Conservation (phyloP, 208 protist genomes). For the Trypanosoma cruzi region DNA sequence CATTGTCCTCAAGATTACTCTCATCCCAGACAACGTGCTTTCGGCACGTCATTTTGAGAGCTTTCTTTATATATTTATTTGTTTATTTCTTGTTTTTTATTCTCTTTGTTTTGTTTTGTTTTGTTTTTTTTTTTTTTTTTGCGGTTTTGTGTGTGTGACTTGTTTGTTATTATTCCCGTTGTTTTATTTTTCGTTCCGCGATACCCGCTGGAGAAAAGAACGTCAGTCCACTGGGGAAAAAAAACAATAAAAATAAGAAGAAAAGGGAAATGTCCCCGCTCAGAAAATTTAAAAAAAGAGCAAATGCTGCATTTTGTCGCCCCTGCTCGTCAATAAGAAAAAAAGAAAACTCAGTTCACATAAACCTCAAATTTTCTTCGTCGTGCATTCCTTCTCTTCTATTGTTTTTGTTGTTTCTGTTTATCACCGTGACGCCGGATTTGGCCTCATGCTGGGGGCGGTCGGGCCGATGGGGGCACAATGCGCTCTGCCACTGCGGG, state of each 20-base stretch:
- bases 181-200: too few species aligned
- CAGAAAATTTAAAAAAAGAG: neutral
- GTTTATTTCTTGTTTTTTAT: slow-evolving; percentile 1
- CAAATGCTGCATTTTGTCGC: neutral
- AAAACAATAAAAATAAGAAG: slow-evolving; percentile 18
- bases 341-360: slow-evolving; percentile 5
- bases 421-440: neutral
- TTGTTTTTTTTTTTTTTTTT: neutral
- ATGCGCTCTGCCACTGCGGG: slow-evolving; percentile 49
- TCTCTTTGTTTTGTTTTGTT: neutral
- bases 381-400: neutral
- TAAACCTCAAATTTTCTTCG: neutral
- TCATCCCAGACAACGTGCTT: slow-evolving; percentile 85
- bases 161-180: too few species aligned
- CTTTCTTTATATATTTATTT: neutral
- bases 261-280: neutral
- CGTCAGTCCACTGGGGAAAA: too few species aligned
- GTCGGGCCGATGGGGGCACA: slow-evolving; percentile 41
- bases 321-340: neutral
- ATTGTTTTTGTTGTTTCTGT: neutral
- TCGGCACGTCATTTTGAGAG: slow-evolving; percentile 26
- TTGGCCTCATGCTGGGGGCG: slow-evolving; percentile 16
- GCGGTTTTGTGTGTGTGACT: neutral
- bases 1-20: slow-evolving; percentile 76
- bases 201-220: too few species aligned